Evolutionary conservation across 2,329 filamentous ascomycete genomes (phyloP), one percentile per base, ranked within the genome.

Genomic region (Penicillium sp.): DNA sequence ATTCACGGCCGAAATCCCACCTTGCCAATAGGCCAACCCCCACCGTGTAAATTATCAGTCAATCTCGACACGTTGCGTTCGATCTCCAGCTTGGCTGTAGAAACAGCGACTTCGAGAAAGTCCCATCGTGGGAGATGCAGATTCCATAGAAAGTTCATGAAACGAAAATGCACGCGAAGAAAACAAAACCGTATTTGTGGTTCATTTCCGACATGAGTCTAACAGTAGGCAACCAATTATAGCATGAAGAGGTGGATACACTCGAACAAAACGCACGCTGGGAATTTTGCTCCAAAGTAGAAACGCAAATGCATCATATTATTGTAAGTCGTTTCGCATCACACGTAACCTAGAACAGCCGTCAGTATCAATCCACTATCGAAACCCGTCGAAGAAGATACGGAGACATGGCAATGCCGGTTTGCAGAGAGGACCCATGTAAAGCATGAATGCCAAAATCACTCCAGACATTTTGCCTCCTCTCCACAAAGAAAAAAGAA

Each of bases 271-370:
- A 27, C 36, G 50, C 43, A 53, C 48, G 49, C 43, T 47, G 46
- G 46, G 36, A 46, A 48, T 49, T 53, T 49, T 48, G 39, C 34
- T 38, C 35, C 34, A 42, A 26, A 46, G 37, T 45, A 43, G 42
- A 43, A 35, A 45, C 52, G 47, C 25, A 62, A 57, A 65, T 52
- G 58, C 53, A 58, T 60, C 57, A 55, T 57, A 61, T 60, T 55
- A 61, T 60, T 57, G 48, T 32, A 51, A 47, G 58, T 65, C 58
- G 63, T 66, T 18, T 50, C 52, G 60, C 56, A 64, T 67, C 65
- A 67, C 53, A 67, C 65, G 47, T 67, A 67, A 61, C 65, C 65
- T 67, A 25, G 29, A 3, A 43, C 9, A 24, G 25, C 45, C 8
- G 50, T 60, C 50, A 59, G 46, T 46, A 27, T 26, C 18, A 18